These are phyloP conservation scores for Saxophila tyrrhenica DNA, from an alignment of 495 filamentous ascomycete genomes.

Conservation along the genomic window DNA sequence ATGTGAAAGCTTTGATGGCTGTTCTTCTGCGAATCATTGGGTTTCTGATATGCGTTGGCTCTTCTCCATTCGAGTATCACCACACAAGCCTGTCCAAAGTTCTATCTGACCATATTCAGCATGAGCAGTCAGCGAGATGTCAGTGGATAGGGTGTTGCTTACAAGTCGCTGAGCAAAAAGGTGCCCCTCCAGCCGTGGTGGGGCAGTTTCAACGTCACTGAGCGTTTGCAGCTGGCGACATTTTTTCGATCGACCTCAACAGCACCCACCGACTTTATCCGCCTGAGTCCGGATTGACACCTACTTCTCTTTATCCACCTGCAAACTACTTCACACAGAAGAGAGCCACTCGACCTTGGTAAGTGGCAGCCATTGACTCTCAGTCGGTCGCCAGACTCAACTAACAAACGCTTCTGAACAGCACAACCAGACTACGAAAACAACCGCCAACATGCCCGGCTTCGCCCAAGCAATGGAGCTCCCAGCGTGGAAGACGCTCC, in stretches of 20 bases:
- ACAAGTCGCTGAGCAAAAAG: no score
- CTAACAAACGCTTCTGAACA: background rate
- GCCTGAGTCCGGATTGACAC: background rate
- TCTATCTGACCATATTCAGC: no score
- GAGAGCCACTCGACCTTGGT: background rate
- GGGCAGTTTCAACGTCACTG: background rate
- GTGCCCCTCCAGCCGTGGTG: no score
- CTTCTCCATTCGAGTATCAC: no score
- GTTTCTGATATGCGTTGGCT: no score
- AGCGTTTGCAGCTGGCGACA: background rate
- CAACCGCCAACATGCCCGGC: constrained; percentile 28
- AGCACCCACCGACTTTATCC: background rate
- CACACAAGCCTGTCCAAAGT: no score
- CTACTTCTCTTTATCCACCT: background rate
- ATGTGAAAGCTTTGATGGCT: background rate
- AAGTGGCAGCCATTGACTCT: background rate
- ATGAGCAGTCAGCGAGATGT: no score
- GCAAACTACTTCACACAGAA: background rate
- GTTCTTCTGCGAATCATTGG: background rate
- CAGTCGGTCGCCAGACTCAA: background rate
- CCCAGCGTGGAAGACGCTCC: constrained; percentile 73
- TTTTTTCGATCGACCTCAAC: background rate
- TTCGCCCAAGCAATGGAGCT: constrained; percentile 73
- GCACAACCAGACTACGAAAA: background rate
- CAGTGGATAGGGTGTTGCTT: no score